Base-by-base conservation (phyloP, 768 basidiomycete genomes). In the Tulasnella sp. region DNA sequence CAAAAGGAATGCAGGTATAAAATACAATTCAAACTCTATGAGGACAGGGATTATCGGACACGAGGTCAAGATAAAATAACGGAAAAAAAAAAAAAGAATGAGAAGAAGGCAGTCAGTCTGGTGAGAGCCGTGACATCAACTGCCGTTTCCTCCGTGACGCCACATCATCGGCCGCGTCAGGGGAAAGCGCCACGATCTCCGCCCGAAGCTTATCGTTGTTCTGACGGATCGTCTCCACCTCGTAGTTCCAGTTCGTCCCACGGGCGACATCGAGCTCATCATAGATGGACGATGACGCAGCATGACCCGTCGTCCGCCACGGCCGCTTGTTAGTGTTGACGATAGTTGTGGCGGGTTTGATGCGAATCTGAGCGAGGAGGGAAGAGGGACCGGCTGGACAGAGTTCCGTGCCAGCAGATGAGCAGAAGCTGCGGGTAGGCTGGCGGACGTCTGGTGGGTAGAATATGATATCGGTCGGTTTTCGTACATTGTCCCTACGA, bases 171-270 rank as follows among this genome's bases (percentile, higher is more conserved):
- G 7, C 34, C 34, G 7, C 15, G 34, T 38, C 34, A 7, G 7
- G 7, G 15, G 34, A 38, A 15, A 57, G 38, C 25, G 45, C n/a
- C 17, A 21, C 65, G 44, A 74, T 68, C 54, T 72, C 70, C 31
- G 69, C 71, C 34, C 67, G 65, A 30, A 74, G 58, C 53, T 66
- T 64, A 29, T 68, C 60, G 63, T 74, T 74, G 29, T 68, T 62
- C 29, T 68, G 64, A 19, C 70, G 64, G 17, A 73, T 64, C 55
- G 72, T 72, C 55, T 73, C 71, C 22, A 74, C 60, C 60, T 74
- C 73, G 66, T 73, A 76, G 60, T 74, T 73, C 74, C 74, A 76
- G 27, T 73, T 74, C 19, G 74, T 74, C 3, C 70, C 71, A 3
- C 73, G 62, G 0, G 72, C 71, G 3, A 70, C 72, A 44, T 75